Percentiles rank a stretch among this genome's conserved stretches.
phyloP scores from a whole-genome alignment of 108 stramenopile species.

The Epipyxis sp. region DNA sequence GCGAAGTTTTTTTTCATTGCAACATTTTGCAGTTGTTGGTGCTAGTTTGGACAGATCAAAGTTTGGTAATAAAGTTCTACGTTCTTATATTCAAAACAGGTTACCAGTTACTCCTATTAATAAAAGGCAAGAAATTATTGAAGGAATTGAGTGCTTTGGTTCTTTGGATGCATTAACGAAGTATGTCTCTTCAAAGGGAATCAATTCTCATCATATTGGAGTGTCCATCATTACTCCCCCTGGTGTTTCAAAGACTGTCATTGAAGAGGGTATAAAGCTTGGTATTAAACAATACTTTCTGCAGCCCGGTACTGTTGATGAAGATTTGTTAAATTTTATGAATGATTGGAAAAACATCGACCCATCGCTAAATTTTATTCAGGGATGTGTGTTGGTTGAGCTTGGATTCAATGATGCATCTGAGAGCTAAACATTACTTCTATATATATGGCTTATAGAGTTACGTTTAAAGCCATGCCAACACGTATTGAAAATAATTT shows the following conservation, averaged over 20 bases:
- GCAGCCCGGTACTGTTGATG: constrained; percentile 10
- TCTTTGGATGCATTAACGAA: neutral
- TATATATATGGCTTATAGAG: no score
- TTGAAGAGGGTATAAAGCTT: neutral
- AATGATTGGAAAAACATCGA: neutral
- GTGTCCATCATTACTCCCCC: constrained; percentile 1
- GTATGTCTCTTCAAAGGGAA: neutral
- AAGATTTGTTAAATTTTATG: neutral
- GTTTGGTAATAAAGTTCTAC: neutral
- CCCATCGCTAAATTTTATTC: neutral
- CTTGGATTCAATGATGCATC: neutral
- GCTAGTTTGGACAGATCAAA: neutral
- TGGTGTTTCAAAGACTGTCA: neutral
- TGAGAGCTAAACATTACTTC: no score
- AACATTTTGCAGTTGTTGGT: neutral
- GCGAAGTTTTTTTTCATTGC: no score
- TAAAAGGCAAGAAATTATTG: neutral
- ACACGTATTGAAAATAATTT: no score
- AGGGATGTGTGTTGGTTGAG: constrained; percentile 21
- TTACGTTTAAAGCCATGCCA: no score
- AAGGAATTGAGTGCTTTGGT: neutral
- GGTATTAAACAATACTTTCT: neutral
- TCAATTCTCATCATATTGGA: neutral
- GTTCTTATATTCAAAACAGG: neutral
- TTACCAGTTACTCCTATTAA: constrained; percentile 2